Evolutionary conservation across 345 rosid species (phyloP).

Genomic region (Reutealis trisperma): DNA sequence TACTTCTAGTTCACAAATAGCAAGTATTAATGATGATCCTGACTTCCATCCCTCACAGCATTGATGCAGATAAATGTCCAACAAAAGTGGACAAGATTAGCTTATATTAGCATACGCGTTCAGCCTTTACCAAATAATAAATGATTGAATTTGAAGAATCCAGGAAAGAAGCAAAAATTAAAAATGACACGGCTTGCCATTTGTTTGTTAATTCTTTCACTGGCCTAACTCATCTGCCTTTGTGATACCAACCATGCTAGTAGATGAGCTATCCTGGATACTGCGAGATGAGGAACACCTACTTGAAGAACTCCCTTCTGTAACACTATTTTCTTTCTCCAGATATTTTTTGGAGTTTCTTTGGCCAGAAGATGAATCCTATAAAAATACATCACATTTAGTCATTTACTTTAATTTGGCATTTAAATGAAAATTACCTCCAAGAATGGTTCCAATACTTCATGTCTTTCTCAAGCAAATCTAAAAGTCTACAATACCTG

Average conservation of each 20-base stretch:
- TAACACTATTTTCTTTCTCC: conserved; percentile 43
- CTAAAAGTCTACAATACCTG: conserved; percentile 44
- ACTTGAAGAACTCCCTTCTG: conserved; percentile 61
- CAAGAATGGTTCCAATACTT: not conserved
- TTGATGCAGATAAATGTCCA: conserved; percentile 10
- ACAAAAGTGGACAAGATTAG: not conserved
- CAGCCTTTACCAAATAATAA: not conserved
- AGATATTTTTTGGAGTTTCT: conserved; percentile 47
- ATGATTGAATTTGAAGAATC: not conserved
- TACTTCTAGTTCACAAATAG: not conserved
- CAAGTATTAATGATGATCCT: not conserved
- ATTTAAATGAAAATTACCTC: not conserved
- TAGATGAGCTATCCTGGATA: conserved; percentile 71
- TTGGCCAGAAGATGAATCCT: conserved; percentile 56
- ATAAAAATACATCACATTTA: conserved; percentile 16
- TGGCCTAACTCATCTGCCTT: conserved; percentile 34
- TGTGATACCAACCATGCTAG: conserved; percentile 59
- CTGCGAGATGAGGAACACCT: conserved; percentile 72
- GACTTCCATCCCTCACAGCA: not conserved
- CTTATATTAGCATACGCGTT: not conserved
- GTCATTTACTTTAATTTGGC: not conserved
- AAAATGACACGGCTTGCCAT: conserved; percentile 12
- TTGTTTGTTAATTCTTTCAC: conserved; percentile 10
- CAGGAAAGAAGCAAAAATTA: not conserved
- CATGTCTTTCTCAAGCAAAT: conserved; percentile 6